A percentile compares a stretch with the other conserved stretches of the same genome.
phyloP scores from a whole-genome alignment of 768 basidiomycete genomes.

The Mycena crocata region DNA sequence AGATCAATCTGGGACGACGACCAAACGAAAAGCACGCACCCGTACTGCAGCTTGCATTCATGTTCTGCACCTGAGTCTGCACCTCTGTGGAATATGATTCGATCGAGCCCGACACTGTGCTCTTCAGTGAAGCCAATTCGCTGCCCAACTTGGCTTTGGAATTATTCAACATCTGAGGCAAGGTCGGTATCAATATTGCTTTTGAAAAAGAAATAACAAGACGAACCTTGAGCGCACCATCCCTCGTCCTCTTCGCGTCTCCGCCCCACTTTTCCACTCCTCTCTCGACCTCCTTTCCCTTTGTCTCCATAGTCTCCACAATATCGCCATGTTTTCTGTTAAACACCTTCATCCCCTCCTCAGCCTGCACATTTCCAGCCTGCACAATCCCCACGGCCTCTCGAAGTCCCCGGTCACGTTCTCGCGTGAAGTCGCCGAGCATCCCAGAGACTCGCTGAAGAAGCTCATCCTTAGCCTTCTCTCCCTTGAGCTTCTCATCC shows the following conservation, averaged over 20 bases:
- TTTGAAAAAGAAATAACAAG: not conserved
- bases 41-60: slow-evolving; percentile 56
- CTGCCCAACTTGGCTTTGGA: slow-evolving; percentile 54
- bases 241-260: slow-evolving; percentile 66
- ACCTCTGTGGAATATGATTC: slow-evolving; percentile 64
- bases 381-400: slow-evolving; percentile 66
- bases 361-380: slow-evolving; percentile 65
- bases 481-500: slow-evolving; percentile 73
- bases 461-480: slow-evolving; percentile 77
- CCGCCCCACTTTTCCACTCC: slow-evolving; percentile 57
- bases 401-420: slow-evolving; percentile 74
- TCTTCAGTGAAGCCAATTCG: slow-evolving; percentile 58
- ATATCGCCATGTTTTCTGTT: slow-evolving; percentile 60
- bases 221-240: slow-evolving; percentile 69
- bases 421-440: slow-evolving; percentile 75
- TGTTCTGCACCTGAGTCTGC: slow-evolving; percentile 57
- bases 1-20: not conserved
- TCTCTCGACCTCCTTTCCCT: slow-evolving; percentile 54
- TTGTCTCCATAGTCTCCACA: slow-evolving; percentile 53
- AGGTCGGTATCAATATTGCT: slow-evolving; percentile 12
- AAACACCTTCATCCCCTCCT: slow-evolving; percentile 62
- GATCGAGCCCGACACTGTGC: slow-evolving; percentile 58
- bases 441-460: slow-evolving; percentile 80
- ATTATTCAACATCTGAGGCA: slow-evolving; percentile 53
- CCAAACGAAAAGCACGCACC: slow-evolving; percentile 47